A percentile compares a stretch with the other conserved stretches of the same genome.
phyloP scores from a whole-genome alignment of 495 filamentous ascomycete species.

The Sabuloglossum arenarium region DNA sequence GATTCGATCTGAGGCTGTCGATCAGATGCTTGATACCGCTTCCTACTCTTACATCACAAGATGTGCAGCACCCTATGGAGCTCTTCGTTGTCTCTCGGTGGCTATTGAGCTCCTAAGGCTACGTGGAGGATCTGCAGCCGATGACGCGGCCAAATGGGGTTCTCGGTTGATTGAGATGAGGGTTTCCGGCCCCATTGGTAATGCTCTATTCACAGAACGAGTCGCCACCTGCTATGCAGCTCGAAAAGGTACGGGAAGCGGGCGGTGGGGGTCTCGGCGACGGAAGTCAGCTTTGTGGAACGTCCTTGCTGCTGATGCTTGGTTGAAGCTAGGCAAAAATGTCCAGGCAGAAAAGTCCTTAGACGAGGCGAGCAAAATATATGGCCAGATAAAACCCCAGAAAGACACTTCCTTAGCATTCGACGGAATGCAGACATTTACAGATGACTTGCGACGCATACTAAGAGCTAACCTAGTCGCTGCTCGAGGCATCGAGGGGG shows the following conservation, averaged over 20 bases:
- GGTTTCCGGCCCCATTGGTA: constrained; percentile 49
- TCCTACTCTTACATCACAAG: constrained; percentile 82
- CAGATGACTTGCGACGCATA: constrained; percentile 36
- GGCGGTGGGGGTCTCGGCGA: constrained; percentile 44
- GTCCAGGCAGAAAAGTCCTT: constrained; percentile 51
- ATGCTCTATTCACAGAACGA: constrained; percentile 64
- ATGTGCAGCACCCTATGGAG: constrained; percentile 50
- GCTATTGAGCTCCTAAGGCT: constrained; percentile 63
- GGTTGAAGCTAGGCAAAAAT: constrained; percentile 50
- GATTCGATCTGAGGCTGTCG: constrained; percentile 53
- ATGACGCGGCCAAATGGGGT: constrained; percentile 77
- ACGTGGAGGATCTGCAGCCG: constrained; percentile 55
- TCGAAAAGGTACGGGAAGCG: constrained; percentile 38
- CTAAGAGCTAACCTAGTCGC: constrained; percentile 30
- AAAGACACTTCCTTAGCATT: constrained; percentile 32
- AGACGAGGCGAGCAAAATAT: constrained; percentile 46
- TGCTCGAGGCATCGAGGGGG: constrained; percentile 19
- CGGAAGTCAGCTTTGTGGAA: constrained; percentile 86
- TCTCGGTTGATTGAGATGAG: constrained; percentile 57
- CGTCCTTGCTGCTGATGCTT: constrained; percentile 60
- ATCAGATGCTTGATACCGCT: constrained; percentile 69
- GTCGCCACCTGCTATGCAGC: constrained; percentile 66
- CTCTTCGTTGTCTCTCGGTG: constrained; percentile 54
- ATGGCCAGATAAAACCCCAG: constrained; percentile 30
- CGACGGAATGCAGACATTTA: constrained; percentile 35